Base-by-base conservation (phyloP, 2,329 filamentous ascomycete genomes). In the Sclerotiophoma versabilis region DNA sequence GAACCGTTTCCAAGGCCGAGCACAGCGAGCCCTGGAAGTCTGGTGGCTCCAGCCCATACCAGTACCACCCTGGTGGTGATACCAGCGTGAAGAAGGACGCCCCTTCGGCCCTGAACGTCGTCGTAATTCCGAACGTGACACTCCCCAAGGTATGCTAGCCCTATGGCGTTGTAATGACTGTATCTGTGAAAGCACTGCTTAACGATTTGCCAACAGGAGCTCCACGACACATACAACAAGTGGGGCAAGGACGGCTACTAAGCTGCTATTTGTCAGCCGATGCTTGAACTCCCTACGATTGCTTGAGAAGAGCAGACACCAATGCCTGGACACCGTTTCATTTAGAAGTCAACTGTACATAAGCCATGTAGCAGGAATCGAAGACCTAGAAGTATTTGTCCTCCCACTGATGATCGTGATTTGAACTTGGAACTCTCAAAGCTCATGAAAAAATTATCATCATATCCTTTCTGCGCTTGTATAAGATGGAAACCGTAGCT, bases 141-240 rank as follows among this genome's bases (percentile, higher is more conserved):
- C 83, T 98, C 67, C 93, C 95, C 74, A 92, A 89, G 88, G 75
- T 69, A 66, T 42, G 56, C 36, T 14, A 36, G 36, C 30, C 25
- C 9, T 15, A 7, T 20, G 17, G 25, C 12, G 10, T 22, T 3
- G 9, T 14, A 19, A 36, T 30, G 12, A 22, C 27, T 19, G 20
- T 14, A 42, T 26, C 45, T 59, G 33, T 59, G 34, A 19, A 23
- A 9, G 19, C 36, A 29, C 22, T 46, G 49, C 33, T 39, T 63
- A 10, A 54, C 32, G 12, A 32, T 43, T 53, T 70, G 25, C 38
- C 19, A 33, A 14, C 37, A 96, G 91, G 84, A 89, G 71, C 86
- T 97, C 63, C 95, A 99, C 81, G 95, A 99, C 69, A 90, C 89
- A 82, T 98, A 89, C 87, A 99, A 99, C 90, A 99, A 99, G 85